Evolutionary conservation across 495 filamentous ascomycete genomes (phyloP).

Genomic region (Chaetomium tenue): DNA sequence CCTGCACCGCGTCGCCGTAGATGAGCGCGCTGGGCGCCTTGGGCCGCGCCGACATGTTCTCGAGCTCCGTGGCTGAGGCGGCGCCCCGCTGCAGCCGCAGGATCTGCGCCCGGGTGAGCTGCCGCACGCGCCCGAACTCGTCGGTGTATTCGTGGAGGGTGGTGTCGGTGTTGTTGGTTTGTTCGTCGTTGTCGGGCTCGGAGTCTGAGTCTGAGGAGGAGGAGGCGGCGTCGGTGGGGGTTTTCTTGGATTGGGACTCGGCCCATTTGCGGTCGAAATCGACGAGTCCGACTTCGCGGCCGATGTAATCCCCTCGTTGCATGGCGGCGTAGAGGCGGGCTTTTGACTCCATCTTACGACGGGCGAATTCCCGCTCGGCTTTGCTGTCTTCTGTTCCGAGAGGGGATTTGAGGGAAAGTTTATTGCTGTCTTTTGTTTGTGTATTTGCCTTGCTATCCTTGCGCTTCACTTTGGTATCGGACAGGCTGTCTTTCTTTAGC

Average conservation of each 20-base stretch:
- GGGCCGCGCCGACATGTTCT: constrained; percentile 53
- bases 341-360: constrained; percentile 82
- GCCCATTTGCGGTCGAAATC: constrained; percentile 97
- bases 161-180: constrained; percentile 42
- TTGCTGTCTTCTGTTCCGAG: constrained; percentile 48
- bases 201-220: constrained; percentile 45
- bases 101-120: constrained; percentile 62
- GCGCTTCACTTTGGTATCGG: constrained; percentile 65
- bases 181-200: constrained; percentile 37
- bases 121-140: constrained; percentile 79
- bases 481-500: constrained; percentile 68
- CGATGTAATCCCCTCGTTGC: constrained; percentile 68
- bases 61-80: constrained; percentile 49
- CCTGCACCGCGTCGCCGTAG: constrained; percentile 77
- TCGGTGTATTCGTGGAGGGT: constrained; percentile 80
- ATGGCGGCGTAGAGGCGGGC: constrained; percentile 77
- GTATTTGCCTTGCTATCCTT: constrained; percentile 37
- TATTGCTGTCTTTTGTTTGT: constrained; percentile 25
- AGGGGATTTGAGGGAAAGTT: constrained; percentile 44
- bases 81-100: constrained; percentile 51
- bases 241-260: constrained; percentile 50
- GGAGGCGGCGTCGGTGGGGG: constrained; percentile 32
- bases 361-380: constrained; percentile 55
- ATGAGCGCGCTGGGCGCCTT: constrained; percentile 69
- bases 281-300: constrained; percentile 61